Conservation (phyloP, 2,329 filamentous ascomycete species). For the Microsporum canis region DNA sequence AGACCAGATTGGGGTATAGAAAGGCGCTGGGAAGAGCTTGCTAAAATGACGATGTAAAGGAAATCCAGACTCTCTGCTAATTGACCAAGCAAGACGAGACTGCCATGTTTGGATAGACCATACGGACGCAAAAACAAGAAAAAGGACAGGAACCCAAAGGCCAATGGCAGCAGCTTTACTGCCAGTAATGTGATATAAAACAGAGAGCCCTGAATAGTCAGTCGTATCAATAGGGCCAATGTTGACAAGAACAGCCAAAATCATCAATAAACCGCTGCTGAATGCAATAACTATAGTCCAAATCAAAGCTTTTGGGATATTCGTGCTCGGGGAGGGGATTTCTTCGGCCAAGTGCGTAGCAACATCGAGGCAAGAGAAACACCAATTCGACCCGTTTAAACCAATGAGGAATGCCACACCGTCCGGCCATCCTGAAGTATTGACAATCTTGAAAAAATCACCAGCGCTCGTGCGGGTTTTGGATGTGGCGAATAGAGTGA, state of each 20-base stretch:
- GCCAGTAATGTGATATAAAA: neutral
- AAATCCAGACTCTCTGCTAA: constrained; percentile 1
- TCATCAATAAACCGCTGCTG: neutral
- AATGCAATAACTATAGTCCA: constrained; percentile 2
- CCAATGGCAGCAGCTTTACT: neutral
- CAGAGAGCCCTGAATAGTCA: neutral
- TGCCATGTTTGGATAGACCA: constrained; percentile 6
- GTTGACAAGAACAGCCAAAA: neutral
- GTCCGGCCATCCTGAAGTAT: constrained; percentile 1
- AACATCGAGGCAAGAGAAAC: constrained; percentile 3
- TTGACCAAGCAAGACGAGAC: constrained; percentile 1
- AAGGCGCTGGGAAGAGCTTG: neutral
- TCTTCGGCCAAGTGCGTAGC: neutral
- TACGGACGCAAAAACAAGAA: constrained; percentile 1
- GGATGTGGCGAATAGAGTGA: neutral
- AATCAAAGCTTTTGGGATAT: constrained; percentile 4
- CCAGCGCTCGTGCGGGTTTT: neutral
- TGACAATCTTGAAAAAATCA: neutral
- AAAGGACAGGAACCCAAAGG: neutral
- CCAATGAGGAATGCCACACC: constrained; percentile 1
- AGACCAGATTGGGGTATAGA: constrained; percentile 4
- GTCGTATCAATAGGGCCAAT: neutral
- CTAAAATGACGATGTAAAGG: constrained; percentile 5
- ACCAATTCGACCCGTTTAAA: neutral
- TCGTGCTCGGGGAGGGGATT: neutral